Evolutionary conservation across 2,329 filamentous ascomycete species (phyloP), one percentile per base, ranked within the genome.

Genomic region (Cordyceps sp.): DNA sequence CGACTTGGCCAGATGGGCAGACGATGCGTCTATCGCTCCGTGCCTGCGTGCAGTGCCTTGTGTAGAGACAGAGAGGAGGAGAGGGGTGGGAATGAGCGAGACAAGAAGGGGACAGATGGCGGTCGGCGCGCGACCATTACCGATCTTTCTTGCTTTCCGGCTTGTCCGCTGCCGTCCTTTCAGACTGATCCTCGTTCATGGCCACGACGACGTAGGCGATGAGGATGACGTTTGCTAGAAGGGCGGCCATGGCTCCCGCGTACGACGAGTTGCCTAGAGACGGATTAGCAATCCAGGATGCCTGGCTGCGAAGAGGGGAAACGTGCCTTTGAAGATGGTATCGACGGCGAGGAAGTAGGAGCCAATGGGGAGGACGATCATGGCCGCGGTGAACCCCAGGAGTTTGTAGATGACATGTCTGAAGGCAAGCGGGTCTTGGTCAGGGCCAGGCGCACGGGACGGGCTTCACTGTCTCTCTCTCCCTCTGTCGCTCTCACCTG

Each of bases 151-250:
- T 71, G 32, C 45, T 51, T 33, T 63, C 58, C 26, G 47, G 46
- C 43, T 57, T 58, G 38, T 45, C 43, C 26, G 59, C 61, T 37
- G 61, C 61, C 23, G 47, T 38, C 40, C 57, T 55, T 14, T 68
- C 64, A 3, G 58, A 57, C 42, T 69, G 59, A 47, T 96, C 90
- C 53, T 98, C 90, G 38, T 69, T 75, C 69, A 93, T 86, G 4
- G 90, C 90, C 15, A 93, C 83, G 35, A 94, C 60, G 27, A 96
- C 73, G 54, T 96, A 98, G n/a, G 69, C 74, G 35, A 96, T 69
- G 31, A 98, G 61, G 4, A 98, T 84, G 2, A 92, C 69, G 45
- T 98, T 98, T 10, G 90, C 90, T 52, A 92, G 74, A 31, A 96
- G 58, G 15, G 90, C 90, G 2, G 90, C 90, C 22, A 80, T 62